Conservation (phyloP, 441 rosid species). For the Syzygium syzygioides region DNA sequence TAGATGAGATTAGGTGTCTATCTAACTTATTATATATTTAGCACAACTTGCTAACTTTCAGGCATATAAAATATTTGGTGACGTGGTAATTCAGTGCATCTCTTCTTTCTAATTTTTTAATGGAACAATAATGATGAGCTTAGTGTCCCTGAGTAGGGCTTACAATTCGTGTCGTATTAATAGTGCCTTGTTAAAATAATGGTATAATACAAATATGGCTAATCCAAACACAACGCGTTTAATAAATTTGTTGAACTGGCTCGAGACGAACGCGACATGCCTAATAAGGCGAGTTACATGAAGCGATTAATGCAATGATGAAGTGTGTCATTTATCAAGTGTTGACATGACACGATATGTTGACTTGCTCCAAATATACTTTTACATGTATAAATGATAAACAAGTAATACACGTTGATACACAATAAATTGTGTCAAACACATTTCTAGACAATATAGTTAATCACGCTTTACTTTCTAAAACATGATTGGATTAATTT, state of each 20-base stretch:
- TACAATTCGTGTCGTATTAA: background rate
- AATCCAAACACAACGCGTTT: fast-evolving
- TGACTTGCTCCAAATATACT: background rate
- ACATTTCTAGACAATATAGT: background rate
- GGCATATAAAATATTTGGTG: background rate
- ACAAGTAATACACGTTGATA: background rate
- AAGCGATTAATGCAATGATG: background rate
- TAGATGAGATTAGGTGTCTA: background rate
- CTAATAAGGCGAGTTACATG: background rate
- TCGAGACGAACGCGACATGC: fast-evolving
- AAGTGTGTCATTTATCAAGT: background rate
- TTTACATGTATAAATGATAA: background rate
- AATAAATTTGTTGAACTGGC: background rate
- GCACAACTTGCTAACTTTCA: background rate
- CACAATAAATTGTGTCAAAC: background rate
- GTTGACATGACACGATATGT: background rate
- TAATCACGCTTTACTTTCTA: background rate
- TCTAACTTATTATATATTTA: background rate
- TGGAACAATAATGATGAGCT: background rate
- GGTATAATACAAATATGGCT: background rate
- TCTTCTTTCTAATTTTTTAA: background rate
- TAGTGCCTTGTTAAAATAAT: fast-evolving
- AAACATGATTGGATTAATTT: background rate
- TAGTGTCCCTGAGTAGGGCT: background rate
- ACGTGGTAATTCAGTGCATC: background rate